Evolutionary conservation across 805 yeast species (phyloP).

Genomic region (Schwanniomyces vanrijiae): DNA sequence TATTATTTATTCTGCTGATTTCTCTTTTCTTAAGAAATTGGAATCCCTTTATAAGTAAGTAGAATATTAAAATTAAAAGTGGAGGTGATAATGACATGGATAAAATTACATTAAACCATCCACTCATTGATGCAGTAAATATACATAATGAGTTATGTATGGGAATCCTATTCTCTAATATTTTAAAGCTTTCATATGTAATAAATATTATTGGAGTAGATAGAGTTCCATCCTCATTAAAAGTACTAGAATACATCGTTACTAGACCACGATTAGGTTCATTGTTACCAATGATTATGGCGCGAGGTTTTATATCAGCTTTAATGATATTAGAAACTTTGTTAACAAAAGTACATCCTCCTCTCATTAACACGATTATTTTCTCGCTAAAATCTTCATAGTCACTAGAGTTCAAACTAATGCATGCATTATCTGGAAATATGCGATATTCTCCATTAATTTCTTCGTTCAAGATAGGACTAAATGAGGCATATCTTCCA

Average conservation of each 20-base stretch:
- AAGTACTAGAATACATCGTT: conserved; percentile 53
- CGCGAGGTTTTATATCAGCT: conserved; percentile 38
- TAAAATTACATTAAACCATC: conserved; percentile 38
- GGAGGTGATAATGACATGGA: conserved; percentile 46
- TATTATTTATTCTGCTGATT: conserved; percentile 26
- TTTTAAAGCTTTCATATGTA: conserved; percentile 41
- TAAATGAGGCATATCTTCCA: conserved; percentile 44
- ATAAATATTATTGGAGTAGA: conserved; percentile 54
- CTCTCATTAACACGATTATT: conserved; percentile 38
- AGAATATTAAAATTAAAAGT: conserved; percentile 33
- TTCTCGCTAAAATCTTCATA: conserved; percentile 18
- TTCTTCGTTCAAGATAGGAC: conserved; percentile 28
- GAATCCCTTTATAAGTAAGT: conserved; percentile 27
- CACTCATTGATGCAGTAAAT: conserved; percentile 35
- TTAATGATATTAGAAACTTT: conserved; percentile 48
- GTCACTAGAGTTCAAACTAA: conserved; percentile 10
- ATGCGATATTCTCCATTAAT: conserved; percentile 25
- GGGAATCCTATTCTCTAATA: conserved; percentile 9
- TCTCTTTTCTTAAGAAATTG: conserved; percentile 28
- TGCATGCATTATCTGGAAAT: conserved; percentile 31
- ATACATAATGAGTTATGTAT: conserved; percentile 15
- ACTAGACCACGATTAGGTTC: conserved; percentile 45
- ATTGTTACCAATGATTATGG: conserved; percentile 59
- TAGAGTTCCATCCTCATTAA: conserved; percentile 38
- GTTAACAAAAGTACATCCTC: conserved; percentile 54